Evolutionary conservation across 352 stramenopile genomes (phyloP), one percentile per base, ranked within the genome.

Genomic region (Phytophthora brassicae): DNA sequence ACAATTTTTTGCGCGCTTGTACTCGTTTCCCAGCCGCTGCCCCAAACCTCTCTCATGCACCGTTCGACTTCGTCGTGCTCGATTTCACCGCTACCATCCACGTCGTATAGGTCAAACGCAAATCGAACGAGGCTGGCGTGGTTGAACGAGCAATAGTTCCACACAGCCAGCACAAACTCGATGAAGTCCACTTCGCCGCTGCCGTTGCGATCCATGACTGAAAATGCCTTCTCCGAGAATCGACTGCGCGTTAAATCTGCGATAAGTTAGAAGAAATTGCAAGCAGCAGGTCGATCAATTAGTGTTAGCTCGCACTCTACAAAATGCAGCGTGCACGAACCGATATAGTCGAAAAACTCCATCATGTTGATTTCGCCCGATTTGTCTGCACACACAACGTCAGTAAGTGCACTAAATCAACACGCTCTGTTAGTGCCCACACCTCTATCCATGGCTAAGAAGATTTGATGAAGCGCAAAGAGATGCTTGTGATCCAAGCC

Each of bases 61-160:
- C 68, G 49, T 17, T 60, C 68, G 1, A 79, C 75, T 53, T 91
- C 81, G 7, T 55, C 54, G 17, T 74, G 68, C 51, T 88, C 79
- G 56, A 92, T 90, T 60, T 89, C 74, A 33, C 83, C 81, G 20
- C 77, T 89, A 6, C 79, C 65, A 61, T 92, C 83, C 2, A 75
- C 52, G 31, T 92, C 81, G 60, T 92, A 92, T 7, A 92, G 63
- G 57, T 89, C 79, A 49, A 89, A 92, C 2, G 83, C 77, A 49
- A 88, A 92, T 9, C 71, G 72, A 47, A 89, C 74, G 33, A 92
- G 79, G 22, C 74, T 83, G 33, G 68, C 42, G 42, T 80, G 67
- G 33, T 61, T 86, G 57, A 89, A 89, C n/a, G 79, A 86, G 66
- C 81, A 91, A 48, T 89, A 89, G 64, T 91, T 88, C 81, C 79